Conservation (phyloP, 306 rosid species). For the Medicago truncatula region MtrunA17r5.0-ANR NC_053048.1:48648501-48649000, state of each 20-base stretch:
- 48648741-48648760: neutral
- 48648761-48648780: too few relatives aligned
- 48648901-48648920: too few relatives aligned
- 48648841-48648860: too few relatives aligned
- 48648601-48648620: neutral
- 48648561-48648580: neutral
- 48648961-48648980: too few relatives aligned
- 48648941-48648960: too few relatives aligned
- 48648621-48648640: neutral
- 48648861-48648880: too few relatives aligned
- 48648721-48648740: neutral
- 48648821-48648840: too few relatives aligned
- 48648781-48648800: too few relatives aligned
- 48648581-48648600: neutral
- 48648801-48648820: too few relatives aligned
- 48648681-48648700: neutral
- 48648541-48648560: neutral
- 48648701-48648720: neutral
- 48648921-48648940: too few relatives aligned
- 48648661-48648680: neutral
- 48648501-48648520: slow-evolving; percentile 2
- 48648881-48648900: too few relatives aligned
- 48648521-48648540: neutral
- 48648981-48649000: too few relatives aligned
- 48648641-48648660: neutral